Base-by-base conservation (phyloP, 2,329 filamentous ascomycete genomes). In the Trichoderma arundinaceum region DNA sequence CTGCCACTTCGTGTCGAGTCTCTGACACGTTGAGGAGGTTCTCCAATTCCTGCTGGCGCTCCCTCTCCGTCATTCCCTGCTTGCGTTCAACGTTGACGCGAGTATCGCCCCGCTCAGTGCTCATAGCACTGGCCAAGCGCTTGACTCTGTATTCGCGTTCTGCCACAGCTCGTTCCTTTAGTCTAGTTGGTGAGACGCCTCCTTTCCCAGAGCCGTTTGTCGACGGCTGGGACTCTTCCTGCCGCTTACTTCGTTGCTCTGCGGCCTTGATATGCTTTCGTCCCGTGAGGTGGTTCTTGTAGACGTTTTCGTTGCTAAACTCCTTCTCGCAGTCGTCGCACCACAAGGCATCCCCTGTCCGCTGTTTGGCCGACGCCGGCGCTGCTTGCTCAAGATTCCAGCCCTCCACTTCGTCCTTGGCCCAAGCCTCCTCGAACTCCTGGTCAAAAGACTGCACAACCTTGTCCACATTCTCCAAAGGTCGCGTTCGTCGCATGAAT, bases 11-110 rank as follows among this genome's bases (percentile, higher is more conserved):
- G 10, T 72, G 77, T 69, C 66, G 76, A 7, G 71, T 66, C 5
- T 78, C 75, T 3, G 72, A 69, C 17, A 71, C 69, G 70, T 77
- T 85, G 77, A 94, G 92, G 13, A 97, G 81, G 51, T 94, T 93
- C 63, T 97, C 94, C 12, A 97, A 85, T 76, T 99, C 96, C 78
- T 96, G 92, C 74, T 96, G 91, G 13, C 95, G 90, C 77, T 99
- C 95, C 38, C 93, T 89, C 75, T 98, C 94, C 3, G 95, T 99
- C 93, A 99, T 97, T 70, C 94, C 94, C 76, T 96, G 92, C 77
- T 92, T 95, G 59, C 95, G 91, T 83, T 99, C 96, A 10, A 98
- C 93, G 73, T 99, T 98, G 72, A 95, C 90, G 56, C 91, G 87
- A 0, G 95, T 98, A 74, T 97, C 94, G 76, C 90, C 86, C 65